phyloP scores from a whole-genome alignment of 352 stramenopile species.

The Phytophthora tentaculata region DNA sequence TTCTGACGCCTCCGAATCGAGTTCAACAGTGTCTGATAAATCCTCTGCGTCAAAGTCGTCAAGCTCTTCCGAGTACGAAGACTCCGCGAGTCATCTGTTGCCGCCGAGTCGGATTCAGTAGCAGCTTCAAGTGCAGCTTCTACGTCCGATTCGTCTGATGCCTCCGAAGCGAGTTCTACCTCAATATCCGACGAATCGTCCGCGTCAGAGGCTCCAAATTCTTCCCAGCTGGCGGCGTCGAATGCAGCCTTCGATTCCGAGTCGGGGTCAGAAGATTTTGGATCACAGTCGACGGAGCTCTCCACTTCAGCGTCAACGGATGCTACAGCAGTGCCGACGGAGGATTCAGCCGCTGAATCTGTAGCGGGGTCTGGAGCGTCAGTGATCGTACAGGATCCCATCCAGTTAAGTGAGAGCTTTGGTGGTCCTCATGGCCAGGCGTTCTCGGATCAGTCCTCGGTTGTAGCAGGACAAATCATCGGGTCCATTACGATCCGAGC shows the following conservation, averaged over 20 bases:
- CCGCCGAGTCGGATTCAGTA: background rate
- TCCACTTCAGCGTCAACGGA: background rate
- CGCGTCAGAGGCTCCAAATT: too few species aligned
- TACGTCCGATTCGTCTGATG: too few species aligned
- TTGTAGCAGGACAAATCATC: slow-evolving; percentile 23
- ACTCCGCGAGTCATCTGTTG: too few species aligned
- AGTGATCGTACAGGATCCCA: background rate
- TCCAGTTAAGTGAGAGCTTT: slow-evolving; percentile 27
- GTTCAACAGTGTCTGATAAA: background rate
- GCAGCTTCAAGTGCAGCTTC: too few species aligned
- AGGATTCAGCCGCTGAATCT: background rate
- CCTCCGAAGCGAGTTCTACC: too few species aligned
- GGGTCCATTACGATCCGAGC: slow-evolving; percentile 27
- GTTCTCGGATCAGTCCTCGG: slow-evolving; percentile 28
- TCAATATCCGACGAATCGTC: too few species aligned
- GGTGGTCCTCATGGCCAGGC: slow-evolving; percentile 25
- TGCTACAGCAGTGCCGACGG: background rate
- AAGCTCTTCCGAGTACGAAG: background rate
- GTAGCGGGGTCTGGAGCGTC: background rate
- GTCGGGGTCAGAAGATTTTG: background rate
- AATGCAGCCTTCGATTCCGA: background rate
- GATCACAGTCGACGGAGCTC: background rate
- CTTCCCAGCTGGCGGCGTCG: background rate
- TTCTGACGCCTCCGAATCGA: too few species aligned
- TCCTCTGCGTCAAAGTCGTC: background rate